phyloP scores from a whole-genome alignment of 306 rosid genomes.

The Fragaria vesca region DNA sequence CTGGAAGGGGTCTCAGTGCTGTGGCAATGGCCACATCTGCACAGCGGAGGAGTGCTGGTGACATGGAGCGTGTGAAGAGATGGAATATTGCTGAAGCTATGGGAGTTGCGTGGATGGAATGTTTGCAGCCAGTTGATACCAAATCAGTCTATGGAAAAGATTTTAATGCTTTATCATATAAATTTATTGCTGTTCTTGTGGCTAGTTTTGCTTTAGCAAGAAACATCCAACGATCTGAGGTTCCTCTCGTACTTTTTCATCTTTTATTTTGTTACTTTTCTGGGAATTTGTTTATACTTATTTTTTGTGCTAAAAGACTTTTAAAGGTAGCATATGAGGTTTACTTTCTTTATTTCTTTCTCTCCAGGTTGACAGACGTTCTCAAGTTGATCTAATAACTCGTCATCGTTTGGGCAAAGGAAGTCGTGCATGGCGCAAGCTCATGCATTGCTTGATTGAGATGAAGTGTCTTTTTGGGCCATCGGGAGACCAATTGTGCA shows the following conservation, averaged over 20 bases:
- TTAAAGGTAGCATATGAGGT: constrained; percentile 27
- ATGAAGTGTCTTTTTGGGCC: constrained; percentile 92
- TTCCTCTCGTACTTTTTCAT: constrained; percentile 33
- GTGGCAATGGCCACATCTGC: constrained; percentile 99
- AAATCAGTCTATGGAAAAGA: constrained; percentile 92
- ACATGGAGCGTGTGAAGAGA: constrained; percentile 82
- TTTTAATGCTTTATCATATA: constrained; percentile 86
- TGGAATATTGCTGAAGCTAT: constrained; percentile 94
- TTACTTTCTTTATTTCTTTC: constrained; percentile 27
- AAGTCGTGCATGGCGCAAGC: constrained; percentile 87
- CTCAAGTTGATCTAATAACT: constrained; percentile 57
- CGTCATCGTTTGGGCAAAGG: constrained; percentile 67
- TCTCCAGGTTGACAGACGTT: constrained; percentile 87
- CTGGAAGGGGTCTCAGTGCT: constrained; percentile 98
- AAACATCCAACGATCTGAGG: constrained; percentile 98
- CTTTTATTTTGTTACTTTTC: constrained; percentile 13
- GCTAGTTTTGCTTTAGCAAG: constrained; percentile 96
- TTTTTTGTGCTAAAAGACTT: not conserved
- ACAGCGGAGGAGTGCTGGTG: constrained; percentile 79
- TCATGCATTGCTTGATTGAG: constrained; percentile 74
- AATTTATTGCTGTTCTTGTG: constrained; percentile 89
- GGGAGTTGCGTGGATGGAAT: constrained; percentile 99
- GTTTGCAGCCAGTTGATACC: constrained; percentile 94
- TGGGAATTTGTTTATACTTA: not conserved
- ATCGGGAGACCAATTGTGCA: constrained; percentile 63